Conservation (phyloP, 805 yeast genomes). For the Candida oleophila region DNA sequence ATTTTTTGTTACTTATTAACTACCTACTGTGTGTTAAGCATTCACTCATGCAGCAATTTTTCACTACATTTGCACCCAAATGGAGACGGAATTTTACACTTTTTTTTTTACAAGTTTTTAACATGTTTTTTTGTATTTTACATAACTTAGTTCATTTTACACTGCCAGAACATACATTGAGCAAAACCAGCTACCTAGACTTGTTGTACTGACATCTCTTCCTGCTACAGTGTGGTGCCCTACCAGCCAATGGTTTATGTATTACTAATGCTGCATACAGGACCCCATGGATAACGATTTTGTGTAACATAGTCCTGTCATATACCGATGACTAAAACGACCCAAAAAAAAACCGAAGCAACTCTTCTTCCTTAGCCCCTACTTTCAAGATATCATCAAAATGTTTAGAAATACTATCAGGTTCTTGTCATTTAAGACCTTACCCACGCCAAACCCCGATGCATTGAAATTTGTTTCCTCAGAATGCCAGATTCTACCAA, state of each 20-base stretch:
- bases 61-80: neutral
- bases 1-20: no score
- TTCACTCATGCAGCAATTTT: neutral
- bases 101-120: no score
- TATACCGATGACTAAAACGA: neutral
- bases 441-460: conserved; percentile 72
- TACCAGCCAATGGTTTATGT: neutral
- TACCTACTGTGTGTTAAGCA: no score
- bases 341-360: neutral
- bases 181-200: no score
- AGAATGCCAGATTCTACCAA: conserved; percentile 47
- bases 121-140: no score
- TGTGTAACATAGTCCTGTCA: neutral
- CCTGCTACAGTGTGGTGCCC: no score
- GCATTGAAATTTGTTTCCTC: conserved; percentile 65
- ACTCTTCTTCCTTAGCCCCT: neutral
- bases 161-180: no score
- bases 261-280: conserved; percentile 1
- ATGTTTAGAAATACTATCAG: conserved; percentile 13
- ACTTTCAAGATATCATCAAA: neutral
- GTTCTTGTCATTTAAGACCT: conserved; percentile 40
- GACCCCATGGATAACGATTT: neutral
- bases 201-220: no score
- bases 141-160: no score
- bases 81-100: neutral